Conservation (phyloP, 2,329 filamentous ascomycete species). For the Microdochium bolleyi region DNA sequence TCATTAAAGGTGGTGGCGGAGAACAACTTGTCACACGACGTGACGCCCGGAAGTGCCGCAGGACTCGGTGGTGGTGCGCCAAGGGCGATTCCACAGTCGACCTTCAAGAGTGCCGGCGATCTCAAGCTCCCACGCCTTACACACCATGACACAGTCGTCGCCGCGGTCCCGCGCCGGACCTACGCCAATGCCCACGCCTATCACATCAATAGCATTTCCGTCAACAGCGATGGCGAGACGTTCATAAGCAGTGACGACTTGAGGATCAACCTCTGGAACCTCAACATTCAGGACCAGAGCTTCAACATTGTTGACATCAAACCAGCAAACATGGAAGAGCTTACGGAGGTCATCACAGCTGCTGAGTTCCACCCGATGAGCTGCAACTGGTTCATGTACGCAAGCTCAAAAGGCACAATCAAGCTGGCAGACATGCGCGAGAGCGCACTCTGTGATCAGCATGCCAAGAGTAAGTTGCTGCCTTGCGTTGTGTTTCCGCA, state of each 20-base stretch:
- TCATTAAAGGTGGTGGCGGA: constrained; percentile 97
- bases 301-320: constrained; percentile 99
- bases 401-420: constrained; percentile 97
- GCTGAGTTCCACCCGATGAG: constrained; percentile 95
- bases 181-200: constrained; percentile 99
- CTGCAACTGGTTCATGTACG: constrained; percentile 99
- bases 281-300: constrained; percentile 98
- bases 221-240: constrained; percentile 98
- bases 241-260: constrained; percentile 99
- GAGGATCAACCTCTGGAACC: constrained; percentile 96
- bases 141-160: constrained; percentile 96
- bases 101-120: constrained; percentile 74
- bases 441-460: constrained; percentile 90
- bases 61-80: constrained; percentile 68
- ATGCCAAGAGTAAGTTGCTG: constrained; percentile 71
- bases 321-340: constrained; percentile 98
- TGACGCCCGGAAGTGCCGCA: constrained; percentile 67
- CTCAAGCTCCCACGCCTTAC: constrained; percentile 93
- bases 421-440: constrained; percentile 98
- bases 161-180: constrained; percentile 88
- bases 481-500: constrained; percentile 5
- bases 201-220: constrained; percentile 99
- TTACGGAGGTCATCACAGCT: constrained; percentile 97
- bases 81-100: constrained; percentile 59
- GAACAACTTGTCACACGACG: constrained; percentile 93